These are phyloP conservation scores for Rhizopogon salebrosus DNA, from an alignment of 768 basidiomycete genomes.

Conservation along the genomic window DNA sequence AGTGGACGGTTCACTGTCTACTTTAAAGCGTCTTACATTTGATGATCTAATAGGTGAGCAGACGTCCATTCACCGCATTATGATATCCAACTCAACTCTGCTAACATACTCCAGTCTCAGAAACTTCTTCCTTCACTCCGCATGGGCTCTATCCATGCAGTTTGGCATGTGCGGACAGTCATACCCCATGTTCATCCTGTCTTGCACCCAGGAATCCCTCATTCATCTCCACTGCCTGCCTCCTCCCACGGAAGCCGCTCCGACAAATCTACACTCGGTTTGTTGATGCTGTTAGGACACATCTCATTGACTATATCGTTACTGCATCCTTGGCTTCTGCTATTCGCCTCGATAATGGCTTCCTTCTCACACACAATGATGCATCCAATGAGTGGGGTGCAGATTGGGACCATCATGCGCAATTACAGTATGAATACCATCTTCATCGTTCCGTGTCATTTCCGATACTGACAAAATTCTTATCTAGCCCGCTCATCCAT, in stretches of 20 bases:
- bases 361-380: conserved; percentile 47
- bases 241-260: conserved; percentile 44
- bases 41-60: conserved; percentile 50
- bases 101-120: conserved; percentile 30
- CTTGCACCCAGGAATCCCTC: conserved; percentile 14
- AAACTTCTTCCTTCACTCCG: conserved; percentile 41
- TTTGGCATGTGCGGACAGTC: conserved; percentile 34
- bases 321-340: conserved; percentile 37
- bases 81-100: conserved; percentile 6
- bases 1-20: conserved; percentile 23
- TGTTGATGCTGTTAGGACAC: conserved; percentile 55
- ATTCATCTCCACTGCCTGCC: conserved; percentile 27
- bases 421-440: conserved; percentile 34
- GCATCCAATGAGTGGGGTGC: conserved; percentile 53
- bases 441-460: neutral
- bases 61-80: neutral
- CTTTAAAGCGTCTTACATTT: conserved; percentile 36
- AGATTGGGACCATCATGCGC: conserved; percentile 56
- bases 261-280: conserved; percentile 41
- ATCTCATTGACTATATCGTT: conserved; percentile 48
- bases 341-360: conserved; percentile 54
- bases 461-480: conserved; percentile 8
- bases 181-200: conserved; percentile 36
- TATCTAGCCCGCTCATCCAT: conserved; percentile 49
- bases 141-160: conserved; percentile 52